A percentile compares a stretch with the other conserved stretches of the same genome.
Conservation (phyloP, 352 stramenopile species). For the Globisporangium paddicum region DNA sequence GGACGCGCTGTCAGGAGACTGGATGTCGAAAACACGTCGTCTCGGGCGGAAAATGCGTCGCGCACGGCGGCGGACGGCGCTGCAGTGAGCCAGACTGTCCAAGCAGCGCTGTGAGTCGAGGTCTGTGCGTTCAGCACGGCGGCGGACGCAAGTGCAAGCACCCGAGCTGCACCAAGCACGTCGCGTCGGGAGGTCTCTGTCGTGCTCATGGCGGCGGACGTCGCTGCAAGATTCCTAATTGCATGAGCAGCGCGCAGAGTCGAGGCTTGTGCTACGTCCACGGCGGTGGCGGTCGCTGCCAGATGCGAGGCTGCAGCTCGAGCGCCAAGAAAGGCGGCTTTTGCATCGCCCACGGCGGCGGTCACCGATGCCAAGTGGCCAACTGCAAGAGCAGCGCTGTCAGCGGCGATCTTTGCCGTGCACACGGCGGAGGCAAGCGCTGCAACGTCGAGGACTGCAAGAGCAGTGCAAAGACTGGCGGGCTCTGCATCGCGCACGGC, state of each 20-base stretch:
- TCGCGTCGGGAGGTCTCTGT: conserved; percentile 73
- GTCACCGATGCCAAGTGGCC: conserved; percentile 68
- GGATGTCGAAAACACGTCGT: conserved; percentile 68
- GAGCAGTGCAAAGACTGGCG: conserved; percentile 80
- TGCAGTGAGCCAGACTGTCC: conserved; percentile 37
- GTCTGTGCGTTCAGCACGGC: conserved; percentile 64
- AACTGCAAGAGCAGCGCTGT: conserved; percentile 78
- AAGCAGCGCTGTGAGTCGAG: conserved; percentile 49
- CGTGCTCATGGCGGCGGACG: conserved; percentile 73
- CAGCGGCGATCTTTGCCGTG: conserved; percentile 71
- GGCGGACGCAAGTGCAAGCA: conserved; percentile 70
- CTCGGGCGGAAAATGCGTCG: conserved; percentile 55
- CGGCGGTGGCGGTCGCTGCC: conserved; percentile 71
- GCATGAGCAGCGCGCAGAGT: conserved; percentile 76
- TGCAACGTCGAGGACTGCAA: conserved; percentile 69
- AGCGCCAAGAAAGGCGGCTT: conserved; percentile 84
- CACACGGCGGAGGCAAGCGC: conserved; percentile 74
- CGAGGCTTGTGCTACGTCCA: conserved; percentile 83
- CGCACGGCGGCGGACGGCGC: conserved; percentile 53
- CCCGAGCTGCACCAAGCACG: conserved; percentile 65
- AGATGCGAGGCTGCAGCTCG: conserved; percentile 63
- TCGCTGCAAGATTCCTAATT: conserved; percentile 74
- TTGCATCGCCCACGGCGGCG: conserved; percentile 81
- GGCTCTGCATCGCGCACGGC: conserved; percentile 77
- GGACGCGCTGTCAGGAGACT: conserved; percentile 42